Evolutionary conservation across 2,329 filamentous ascomycete genomes (phyloP), one percentile per base, ranked within the genome.

Genomic region (Dothiorella sarmentorum): DNA sequence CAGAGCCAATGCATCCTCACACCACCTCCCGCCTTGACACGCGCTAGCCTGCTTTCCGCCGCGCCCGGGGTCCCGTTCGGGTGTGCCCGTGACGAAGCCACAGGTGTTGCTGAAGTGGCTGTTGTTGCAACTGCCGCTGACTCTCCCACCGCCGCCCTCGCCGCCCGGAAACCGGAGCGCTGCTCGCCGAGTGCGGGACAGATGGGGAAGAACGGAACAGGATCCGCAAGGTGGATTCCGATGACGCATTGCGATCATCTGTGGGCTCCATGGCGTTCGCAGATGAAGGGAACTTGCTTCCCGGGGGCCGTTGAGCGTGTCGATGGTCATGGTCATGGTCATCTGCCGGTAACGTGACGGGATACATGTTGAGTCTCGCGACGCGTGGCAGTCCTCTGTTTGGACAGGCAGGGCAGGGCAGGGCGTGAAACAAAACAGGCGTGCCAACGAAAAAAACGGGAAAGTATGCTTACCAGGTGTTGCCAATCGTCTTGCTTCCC

Each of bases 401-500:
- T 20, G 24, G 20, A 9, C 31, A 13, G 53, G 43, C 24, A 33
- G 31, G 38, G 45, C 37, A 44, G n/a, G 26, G n/a, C 49, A 18
- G 44, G 29, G 35, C 5, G 17, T 40, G 49, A 26, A 27, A 68
- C 55, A 52, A 59, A 60, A 65, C 27, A 45, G 53, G 53, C 53
- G 40, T 26, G 43, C 27, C 27, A 33, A 9, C 9, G 27, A 62
- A 53, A 63, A 53, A 60, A 60, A 61, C 58, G 58, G 55, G 22
- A 60, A 35, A 38, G 53, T 38, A 83, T 89, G 75, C 72, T 69
- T 86, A 97, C 93, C 94, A 99, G 67, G 90, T 89, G 78, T 97
- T 97, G 62, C 94, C 94, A 63, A 97, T 79, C 58, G 86, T 91
- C 79, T 96, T 97, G 75, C 87, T 89, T 52, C 93, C 93, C 70